Conservation (phyloP, 2,329 filamentous ascomycete species). For the Periconia sp. region DNA sequence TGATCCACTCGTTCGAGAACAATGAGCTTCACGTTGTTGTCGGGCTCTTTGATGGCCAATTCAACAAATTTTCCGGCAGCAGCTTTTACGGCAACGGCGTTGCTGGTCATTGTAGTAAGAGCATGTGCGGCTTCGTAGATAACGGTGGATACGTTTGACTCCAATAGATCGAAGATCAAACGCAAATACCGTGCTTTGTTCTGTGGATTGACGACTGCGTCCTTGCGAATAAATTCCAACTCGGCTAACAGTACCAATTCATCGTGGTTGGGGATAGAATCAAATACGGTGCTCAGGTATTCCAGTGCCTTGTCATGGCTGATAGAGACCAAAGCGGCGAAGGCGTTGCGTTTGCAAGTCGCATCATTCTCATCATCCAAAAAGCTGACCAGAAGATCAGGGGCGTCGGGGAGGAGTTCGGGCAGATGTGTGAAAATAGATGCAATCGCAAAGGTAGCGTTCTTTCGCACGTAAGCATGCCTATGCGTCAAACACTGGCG, state of each 20-base stretch:
- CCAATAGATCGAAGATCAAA: conserved; percentile 93
- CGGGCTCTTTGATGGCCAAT: conserved; percentile 92
- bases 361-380: conserved; percentile 87
- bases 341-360: conserved; percentile 97
- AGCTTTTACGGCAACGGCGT: conserved; percentile 96
- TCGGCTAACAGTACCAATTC: conserved; percentile 92
- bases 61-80: conserved; percentile 96
- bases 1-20: conserved; percentile 93
- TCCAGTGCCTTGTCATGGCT: conserved; percentile 90
- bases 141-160: conserved; percentile 90
- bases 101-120: conserved; percentile 88
- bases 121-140: conserved; percentile 97
- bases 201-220: conserved; percentile 89
- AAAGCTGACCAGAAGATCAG: conserved; percentile 88
- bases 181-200: conserved; percentile 95
- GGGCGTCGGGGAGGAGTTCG: conserved; percentile 88
- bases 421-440: conserved; percentile 92
- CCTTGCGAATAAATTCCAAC: conserved; percentile 95
- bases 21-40: conserved; percentile 99
- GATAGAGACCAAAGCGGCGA: conserved; percentile 86
- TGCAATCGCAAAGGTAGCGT: conserved; percentile 91
- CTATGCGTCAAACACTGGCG: conserved; percentile 92
- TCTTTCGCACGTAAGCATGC: conserved; percentile 97
- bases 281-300: conserved; percentile 86
- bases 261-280: conserved; percentile 90